Evolutionary conservation across 495 filamentous ascomycete species (phyloP).

Genomic region (Hypoxylon rickii): DNA sequence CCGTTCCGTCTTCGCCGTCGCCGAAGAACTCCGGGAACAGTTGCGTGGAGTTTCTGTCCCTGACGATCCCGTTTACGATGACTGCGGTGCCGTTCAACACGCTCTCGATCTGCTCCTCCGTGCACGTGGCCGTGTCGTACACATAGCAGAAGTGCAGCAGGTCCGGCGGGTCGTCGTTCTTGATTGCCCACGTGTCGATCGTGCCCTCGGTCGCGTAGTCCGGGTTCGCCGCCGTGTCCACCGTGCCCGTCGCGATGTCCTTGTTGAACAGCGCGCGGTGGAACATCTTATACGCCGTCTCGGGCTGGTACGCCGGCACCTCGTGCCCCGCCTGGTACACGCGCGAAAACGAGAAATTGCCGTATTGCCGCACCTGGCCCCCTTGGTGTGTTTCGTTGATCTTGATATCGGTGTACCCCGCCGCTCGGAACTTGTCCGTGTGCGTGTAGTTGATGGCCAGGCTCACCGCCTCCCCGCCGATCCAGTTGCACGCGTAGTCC

Average conservation of each 20-base stretch:
- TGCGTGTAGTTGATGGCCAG: slow-evolving; percentile 56
- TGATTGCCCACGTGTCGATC: slow-evolving; percentile 56
- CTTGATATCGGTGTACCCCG: slow-evolving; percentile 61
- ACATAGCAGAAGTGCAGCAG: slow-evolving; percentile 60
- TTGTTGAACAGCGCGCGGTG: slow-evolving; percentile 59
- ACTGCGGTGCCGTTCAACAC: slow-evolving; percentile 50
- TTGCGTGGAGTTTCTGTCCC: slow-evolving; percentile 48
- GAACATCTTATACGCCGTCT: slow-evolving; percentile 65
- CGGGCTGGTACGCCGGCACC: slow-evolving; percentile 72
- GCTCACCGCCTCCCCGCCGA: slow-evolving; percentile 64
- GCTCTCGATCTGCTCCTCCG: slow-evolving; percentile 50
- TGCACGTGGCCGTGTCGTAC: slow-evolving; percentile 60
- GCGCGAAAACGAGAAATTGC: slow-evolving; percentile 70
- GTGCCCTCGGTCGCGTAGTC: slow-evolving; percentile 57
- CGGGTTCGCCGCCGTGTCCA: slow-evolving; percentile 49
- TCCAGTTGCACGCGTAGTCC: slow-evolving; percentile 69
- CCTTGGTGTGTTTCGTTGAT: slow-evolving; percentile 53
- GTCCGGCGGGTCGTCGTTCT: slow-evolving; percentile 48
- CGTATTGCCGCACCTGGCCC: slow-evolving; percentile 69
- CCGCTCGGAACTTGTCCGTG: slow-evolving; percentile 51
- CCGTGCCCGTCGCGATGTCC: slow-evolving; percentile 67
- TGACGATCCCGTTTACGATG: slow-evolving; percentile 55
- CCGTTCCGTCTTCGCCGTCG: slow-evolving; percentile 14
- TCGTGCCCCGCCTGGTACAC: slow-evolving; percentile 74
- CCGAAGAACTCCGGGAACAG: slow-evolving; percentile 40